Evolutionary conservation across 148 eudicot species (phyloP).

Genomic region (Mesembryanthemum crystallinum): DNA sequence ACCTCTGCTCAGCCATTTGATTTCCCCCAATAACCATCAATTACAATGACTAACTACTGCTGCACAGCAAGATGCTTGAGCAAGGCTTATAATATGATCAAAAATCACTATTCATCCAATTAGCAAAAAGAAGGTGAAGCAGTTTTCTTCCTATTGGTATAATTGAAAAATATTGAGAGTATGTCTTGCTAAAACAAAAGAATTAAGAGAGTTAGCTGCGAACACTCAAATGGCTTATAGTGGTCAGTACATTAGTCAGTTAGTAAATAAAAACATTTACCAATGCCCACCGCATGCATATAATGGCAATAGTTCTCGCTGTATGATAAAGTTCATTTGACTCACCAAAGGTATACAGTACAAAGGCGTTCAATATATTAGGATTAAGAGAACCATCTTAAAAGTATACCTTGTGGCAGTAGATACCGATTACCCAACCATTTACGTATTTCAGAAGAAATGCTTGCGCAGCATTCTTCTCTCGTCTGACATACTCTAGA

Average conservation of each 20-base stretch:
- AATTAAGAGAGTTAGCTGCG: neutral
- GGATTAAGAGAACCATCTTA: neutral
- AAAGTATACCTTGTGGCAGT: conserved; percentile 81
- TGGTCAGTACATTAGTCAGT: neutral
- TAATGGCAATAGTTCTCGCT: neutral
- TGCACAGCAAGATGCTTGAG: neutral
- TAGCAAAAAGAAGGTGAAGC: neutral
- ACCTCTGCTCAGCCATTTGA: too few relatives aligned
- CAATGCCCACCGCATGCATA: neutral
- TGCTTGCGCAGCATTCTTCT: conserved; percentile 74
- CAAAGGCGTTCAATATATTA: neutral
- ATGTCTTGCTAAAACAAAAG: too few relatives aligned
- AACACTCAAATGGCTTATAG: neutral
- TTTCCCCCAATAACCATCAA: too few relatives aligned
- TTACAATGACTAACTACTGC: neutral
- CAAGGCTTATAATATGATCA: neutral
- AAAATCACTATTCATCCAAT: neutral
- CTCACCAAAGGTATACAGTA: neutral
- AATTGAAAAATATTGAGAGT: too few relatives aligned
- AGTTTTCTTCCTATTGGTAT: neutral
- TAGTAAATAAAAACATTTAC: neutral
- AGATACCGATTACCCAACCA: conserved; percentile 84
- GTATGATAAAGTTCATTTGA: neutral
- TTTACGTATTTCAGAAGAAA: conserved; percentile 66
- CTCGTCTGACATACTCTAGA: conserved; percentile 83